phyloP scores from a whole-genome alignment of 306 rosid genomes.

The Acacia crassicarpa region DNA sequence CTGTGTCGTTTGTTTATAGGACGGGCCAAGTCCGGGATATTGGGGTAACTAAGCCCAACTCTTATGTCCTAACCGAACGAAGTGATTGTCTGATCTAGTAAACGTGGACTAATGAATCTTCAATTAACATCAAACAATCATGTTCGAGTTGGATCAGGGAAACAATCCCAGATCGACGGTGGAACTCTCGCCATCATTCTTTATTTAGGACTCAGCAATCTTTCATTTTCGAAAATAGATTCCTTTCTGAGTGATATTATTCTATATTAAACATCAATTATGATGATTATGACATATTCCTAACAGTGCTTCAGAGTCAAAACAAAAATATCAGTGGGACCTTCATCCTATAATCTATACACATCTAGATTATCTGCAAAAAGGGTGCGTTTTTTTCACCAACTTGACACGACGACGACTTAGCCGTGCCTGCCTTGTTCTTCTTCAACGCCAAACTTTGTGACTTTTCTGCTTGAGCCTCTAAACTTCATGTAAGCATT shows the following conservation, averaged over 20 bases:
- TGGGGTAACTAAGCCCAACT: neutral
- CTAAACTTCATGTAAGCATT: neutral
- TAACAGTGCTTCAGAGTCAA: neutral
- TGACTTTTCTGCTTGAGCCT: neutral
- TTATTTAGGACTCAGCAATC: neutral
- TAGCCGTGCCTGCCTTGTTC: neutral
- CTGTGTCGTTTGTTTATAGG: no score
- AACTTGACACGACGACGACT: neutral
- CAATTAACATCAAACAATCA: neutral
- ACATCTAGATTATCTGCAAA: neutral
- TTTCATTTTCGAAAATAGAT: neutral
- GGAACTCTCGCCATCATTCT: neutral
- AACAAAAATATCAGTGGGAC: constrained; percentile 11
- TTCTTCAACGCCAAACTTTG: neutral
- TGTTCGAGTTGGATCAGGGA: neutral
- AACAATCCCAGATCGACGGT: neutral
- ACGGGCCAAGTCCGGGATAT: no score
- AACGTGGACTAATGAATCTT: neutral
- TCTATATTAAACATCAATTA: neutral
- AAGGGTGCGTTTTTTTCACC: neutral
- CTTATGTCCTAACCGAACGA: neutral
- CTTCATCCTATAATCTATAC: neutral
- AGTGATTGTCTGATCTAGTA: neutral
- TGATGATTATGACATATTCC: neutral
- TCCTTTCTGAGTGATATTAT: neutral